Evolutionary conservation across 768 basidiomycete genomes (phyloP).

Genomic region (Boletellus sp.): DNA sequence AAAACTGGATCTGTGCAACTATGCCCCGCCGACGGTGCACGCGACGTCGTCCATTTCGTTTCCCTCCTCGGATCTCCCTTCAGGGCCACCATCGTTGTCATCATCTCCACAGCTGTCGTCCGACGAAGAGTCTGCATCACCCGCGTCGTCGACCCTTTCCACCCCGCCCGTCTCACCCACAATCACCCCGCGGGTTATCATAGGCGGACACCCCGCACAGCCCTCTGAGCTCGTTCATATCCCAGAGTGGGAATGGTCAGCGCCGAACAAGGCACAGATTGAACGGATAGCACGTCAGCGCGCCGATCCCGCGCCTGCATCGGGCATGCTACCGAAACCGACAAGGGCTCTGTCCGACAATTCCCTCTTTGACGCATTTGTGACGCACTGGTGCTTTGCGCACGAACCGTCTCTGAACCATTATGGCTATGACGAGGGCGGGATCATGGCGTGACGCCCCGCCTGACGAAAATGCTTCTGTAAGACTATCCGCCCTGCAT

Average conservation of each 20-base stretch:
- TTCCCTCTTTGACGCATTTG: constrained; percentile 54
- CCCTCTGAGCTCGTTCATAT: constrained; percentile 3
- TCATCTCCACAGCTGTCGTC: neutral
- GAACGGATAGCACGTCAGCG: neutral
- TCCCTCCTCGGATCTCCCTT: neutral
- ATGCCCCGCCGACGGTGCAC: constrained; percentile 27
- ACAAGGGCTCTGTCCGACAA: constrained; percentile 8
- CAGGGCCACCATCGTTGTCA: neutral
- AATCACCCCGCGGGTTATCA: constrained; percentile 21
- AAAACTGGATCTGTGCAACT: constrained; percentile 31
- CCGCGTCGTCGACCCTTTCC: constrained; percentile 27
- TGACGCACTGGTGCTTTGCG: constrained; percentile 68
- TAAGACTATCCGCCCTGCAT: too few species aligned
- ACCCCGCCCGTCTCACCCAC: constrained; percentile 23
- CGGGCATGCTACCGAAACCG: constrained; percentile 22
- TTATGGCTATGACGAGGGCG: constrained; percentile 9
- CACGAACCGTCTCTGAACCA: constrained; percentile 34
- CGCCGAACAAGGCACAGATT: neutral
- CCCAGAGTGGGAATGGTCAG: constrained; percentile 25
- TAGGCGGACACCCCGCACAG: constrained; percentile 23
- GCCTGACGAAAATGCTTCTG: too few species aligned
- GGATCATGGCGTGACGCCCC: constrained; percentile 24
- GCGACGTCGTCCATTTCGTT: neutral
- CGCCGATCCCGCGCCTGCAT: constrained; percentile 1
- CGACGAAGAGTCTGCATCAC: constrained; percentile 20